Evolutionary conservation across 164 flowering plant genomes (phyloP).

Genomic region (Vitis riparia): DNA sequence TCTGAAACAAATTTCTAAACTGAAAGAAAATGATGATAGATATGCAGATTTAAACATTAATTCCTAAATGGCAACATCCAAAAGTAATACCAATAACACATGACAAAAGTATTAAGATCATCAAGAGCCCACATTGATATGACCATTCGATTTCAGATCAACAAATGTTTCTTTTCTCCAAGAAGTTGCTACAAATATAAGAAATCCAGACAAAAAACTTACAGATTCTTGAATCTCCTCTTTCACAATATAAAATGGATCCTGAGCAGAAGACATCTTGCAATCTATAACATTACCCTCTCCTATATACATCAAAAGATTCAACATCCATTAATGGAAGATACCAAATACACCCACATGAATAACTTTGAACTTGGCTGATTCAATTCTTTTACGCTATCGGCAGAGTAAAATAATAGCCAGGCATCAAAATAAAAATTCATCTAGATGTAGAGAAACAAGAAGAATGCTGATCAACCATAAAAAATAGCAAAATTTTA

Average conservation of each 20-base stretch:
- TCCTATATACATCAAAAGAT: neutral
- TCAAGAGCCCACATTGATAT: neutral
- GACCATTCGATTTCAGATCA: neutral
- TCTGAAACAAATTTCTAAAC: neutral
- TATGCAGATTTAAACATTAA: neutral
- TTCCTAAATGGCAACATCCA: no score
- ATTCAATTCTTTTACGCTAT: no score
- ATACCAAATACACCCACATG: no score
- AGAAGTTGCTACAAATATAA: neutral
- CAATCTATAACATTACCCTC: neutral
- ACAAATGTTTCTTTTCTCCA: no score
- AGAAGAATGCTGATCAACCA: no score
- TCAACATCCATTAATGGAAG: no score
- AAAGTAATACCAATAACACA: neutral
- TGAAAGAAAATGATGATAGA: neutral
- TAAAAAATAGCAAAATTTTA: no score
- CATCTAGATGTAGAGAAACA: no score
- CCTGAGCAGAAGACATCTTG: constrained; percentile 87
- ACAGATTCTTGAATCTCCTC: constrained; percentile 95
- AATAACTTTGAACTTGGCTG: no score
- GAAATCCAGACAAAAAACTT: constrained; percentile 22
- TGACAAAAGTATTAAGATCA: neutral
- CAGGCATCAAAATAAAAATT: no score
- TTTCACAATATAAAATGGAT: constrained; percentile 92
- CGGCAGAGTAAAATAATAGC: no score